Evolutionary conservation across 2,329 filamentous ascomycete species (phyloP).

Genomic region (Botryotinia calthae): DNA sequence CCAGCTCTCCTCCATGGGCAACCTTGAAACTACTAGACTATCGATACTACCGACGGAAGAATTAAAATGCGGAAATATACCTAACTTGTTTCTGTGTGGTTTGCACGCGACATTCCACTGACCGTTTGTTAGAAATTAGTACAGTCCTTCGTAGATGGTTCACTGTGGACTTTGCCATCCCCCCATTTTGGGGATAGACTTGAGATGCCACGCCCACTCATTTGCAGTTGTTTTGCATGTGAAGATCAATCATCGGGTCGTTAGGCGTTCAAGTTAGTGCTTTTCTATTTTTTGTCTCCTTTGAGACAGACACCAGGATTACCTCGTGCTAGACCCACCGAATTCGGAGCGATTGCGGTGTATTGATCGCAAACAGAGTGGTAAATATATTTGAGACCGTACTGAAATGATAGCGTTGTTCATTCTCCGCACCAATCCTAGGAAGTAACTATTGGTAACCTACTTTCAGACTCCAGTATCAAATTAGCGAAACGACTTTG

Average conservation of each 20-base stretch:
- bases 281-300: constrained; percentile 3
- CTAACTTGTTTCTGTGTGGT: background rate
- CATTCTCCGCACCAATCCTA: constrained; percentile 4
- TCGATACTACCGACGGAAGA: background rate
- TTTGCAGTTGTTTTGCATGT: constrained; percentile 1
- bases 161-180: background rate
- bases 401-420: constrained; percentile 3
- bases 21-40: background rate
- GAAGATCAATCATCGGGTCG: constrained; percentile 11
- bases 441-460: background rate
- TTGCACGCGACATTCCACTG: constrained; percentile 7
- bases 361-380: constrained; percentile 6
- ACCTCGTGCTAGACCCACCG: constrained; percentile 15
- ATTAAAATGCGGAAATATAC: background rate
- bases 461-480: background rate
- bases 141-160: background rate
- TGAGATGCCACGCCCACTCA: background rate
- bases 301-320: background rate
- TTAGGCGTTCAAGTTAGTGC: background rate
- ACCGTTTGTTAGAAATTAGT: constrained; percentile 1
- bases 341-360: constrained; percentile 16
- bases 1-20: background rate
- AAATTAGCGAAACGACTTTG: background rate
- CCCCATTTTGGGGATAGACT: constrained; percentile 5
- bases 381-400: background rate